Evolutionary conservation across 495 filamentous ascomycete genomes (phyloP), one percentile per base, ranked within the genome.

Genomic region (Mytilinidion resinicola): DNA sequence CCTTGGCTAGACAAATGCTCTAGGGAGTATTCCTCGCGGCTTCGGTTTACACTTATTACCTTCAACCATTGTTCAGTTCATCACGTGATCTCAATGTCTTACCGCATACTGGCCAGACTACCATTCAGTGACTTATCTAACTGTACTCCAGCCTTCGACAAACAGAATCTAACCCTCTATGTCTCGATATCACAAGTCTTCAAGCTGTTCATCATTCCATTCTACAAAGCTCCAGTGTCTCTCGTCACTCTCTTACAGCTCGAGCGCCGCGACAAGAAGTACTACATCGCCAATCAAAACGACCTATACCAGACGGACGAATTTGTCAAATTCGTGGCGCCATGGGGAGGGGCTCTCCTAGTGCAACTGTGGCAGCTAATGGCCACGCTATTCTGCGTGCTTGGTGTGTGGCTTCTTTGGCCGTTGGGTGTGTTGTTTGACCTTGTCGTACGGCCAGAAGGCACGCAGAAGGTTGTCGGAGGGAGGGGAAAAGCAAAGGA

Each of bases 231-330:
- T 15, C 77, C 78, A 1, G 88, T 88, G 51, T 79, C 75, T 21
- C 79, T 93, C 10, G 84, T 86, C n/a, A 86, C 85, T 0, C 82
- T 91, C n/a, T 74, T 95, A 3, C 70, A 81, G 44, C 79, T 93
- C 5, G 62, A 70, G 17, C 59, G 62, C 43, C 41, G 52, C 0
- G 51, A 69, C 6, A 59, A 66, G 9, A 73, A 72, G 41, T 92
- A 89, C 71, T 85, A 84, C 64, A 90, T 96, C 63, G 63, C 73
- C 10, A 77, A 75, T 37, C 90, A 96, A 65, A 84, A 93, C 57
- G 90, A 96, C 64, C 72, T 91, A 17, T 96, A 96, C 64, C 89
- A 93, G 68, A 75, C 82, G 3, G 84, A 86, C 34, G 85, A 96
- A 63, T 86, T 88, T 62, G 71, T 93, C 46, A 85, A 85, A 60